Conservation (phyloP, 78 protist genomes). For the Guillardia theta region DNA sequence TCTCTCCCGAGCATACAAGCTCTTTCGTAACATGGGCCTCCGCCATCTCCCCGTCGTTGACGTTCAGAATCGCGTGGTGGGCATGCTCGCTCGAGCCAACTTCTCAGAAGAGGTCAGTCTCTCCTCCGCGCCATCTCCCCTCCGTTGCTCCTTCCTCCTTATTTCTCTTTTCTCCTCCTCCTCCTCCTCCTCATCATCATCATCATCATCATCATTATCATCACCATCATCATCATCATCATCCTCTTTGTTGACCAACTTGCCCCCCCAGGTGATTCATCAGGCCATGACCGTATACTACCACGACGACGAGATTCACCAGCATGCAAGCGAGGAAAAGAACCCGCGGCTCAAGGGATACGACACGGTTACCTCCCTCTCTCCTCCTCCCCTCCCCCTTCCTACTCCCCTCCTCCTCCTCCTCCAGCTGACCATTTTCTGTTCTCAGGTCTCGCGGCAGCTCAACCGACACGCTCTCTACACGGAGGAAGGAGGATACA, state of each 20-base stretch:
- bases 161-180: neutral
- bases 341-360: neutral
- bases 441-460: neutral
- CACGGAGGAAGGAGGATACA: neutral
- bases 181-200: neutral
- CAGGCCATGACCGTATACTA: neutral
- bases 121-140: neutral
- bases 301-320: constrained; percentile 28
- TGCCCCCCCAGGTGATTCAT: neutral
- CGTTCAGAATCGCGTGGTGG: constrained; percentile 13
- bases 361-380: neutral
- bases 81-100: constrained; percentile 31
- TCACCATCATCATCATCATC: neutral
- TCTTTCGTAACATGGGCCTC: constrained; percentile 12
- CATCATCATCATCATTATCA: neutral
- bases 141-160: neutral
- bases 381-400: neutral
- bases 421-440: neutral
- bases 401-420: neutral
- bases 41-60: constrained; percentile 19
- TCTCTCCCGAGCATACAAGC: constrained; percentile 25
- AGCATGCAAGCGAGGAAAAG: neutral
- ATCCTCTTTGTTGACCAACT: neutral
- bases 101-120: neutral
- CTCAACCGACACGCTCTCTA: neutral